Evolutionary conservation across 768 basidiomycete species (phyloP).

Genomic region (Macrocybe gigantea): DNA sequence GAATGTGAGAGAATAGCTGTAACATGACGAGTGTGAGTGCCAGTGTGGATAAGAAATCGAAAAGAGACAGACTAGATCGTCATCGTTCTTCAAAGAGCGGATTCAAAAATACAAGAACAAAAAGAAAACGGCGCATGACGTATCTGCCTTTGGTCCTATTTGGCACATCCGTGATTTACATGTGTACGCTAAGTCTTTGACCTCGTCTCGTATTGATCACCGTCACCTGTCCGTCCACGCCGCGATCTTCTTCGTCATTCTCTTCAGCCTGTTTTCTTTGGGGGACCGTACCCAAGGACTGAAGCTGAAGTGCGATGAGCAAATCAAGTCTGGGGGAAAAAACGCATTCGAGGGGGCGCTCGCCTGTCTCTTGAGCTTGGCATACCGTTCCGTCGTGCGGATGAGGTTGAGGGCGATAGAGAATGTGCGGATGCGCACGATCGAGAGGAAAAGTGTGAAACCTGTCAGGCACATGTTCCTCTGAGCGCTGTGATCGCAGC

Average conservation of each 20-base stretch:
- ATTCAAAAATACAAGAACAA: neutral
- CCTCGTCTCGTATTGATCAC: too few relatives aligned
- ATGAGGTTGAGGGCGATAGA: constrained; percentile 89
- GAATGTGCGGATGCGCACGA: constrained; percentile 90
- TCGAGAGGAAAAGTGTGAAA: constrained; percentile 91
- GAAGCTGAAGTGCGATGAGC: too few relatives aligned
- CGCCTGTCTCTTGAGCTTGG: constrained; percentile 62
- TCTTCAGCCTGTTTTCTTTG: too few relatives aligned
- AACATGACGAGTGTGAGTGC: constrained; percentile 19
- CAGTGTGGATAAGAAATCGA: neutral
- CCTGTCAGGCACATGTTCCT: constrained; percentile 91
- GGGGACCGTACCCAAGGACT: too few relatives aligned
- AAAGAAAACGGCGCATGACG: too few relatives aligned
- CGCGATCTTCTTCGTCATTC: too few relatives aligned
- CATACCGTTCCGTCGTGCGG: constrained; percentile 83
- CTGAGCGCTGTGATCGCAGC: constrained; percentile 27
- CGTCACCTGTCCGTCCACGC: too few relatives aligned
- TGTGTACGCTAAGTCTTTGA: too few relatives aligned
- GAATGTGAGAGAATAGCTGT: constrained; percentile 76
- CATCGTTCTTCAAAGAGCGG: constrained; percentile 23
- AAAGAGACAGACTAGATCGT: constrained; percentile 38
- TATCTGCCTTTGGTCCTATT: too few relatives aligned
- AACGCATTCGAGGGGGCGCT: too few relatives aligned
- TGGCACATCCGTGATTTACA: too few relatives aligned
- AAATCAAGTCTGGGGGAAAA: too few relatives aligned